Evolutionary conservation across 169 alveolate species (phyloP).

Genomic region (Babesia bovis): DNA sequence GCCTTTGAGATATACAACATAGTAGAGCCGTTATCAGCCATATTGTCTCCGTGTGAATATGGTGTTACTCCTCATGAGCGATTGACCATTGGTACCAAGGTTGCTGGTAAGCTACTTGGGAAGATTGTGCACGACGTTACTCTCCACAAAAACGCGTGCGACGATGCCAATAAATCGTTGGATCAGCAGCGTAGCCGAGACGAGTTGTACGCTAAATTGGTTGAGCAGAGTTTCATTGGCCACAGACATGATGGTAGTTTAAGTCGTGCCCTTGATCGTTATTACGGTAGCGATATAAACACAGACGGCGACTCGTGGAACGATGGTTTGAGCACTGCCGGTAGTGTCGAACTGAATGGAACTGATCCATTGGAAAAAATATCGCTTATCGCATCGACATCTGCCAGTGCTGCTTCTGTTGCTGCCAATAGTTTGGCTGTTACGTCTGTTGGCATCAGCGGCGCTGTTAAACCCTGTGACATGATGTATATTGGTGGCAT

Average conservation of each 20-base stretch:
- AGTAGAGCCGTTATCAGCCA: conserved; percentile 71
- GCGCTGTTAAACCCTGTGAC: background rate
- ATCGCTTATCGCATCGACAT: conserved; percentile 44
- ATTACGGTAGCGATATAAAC: background rate
- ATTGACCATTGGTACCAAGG: conserved; percentile 76
- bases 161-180: background rate
- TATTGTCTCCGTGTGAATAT: conserved; percentile 79
- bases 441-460: background rate
- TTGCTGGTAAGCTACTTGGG: conserved; percentile 76
- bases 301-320: background rate
- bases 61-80: conserved; percentile 80
- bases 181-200: conserved; percentile 54
- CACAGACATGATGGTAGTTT: background rate
- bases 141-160: conserved; percentile 31
- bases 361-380: conserved; percentile 21
- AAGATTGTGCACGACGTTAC: conserved; percentile 82
- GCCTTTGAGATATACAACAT: conserved; percentile 73
- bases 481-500: conserved; percentile 59
- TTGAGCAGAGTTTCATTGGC: conserved; percentile 11
- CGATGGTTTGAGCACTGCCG: background rate
- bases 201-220: conserved; percentile 39
- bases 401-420: conserved; percentile 67
- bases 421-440: conserved; percentile 62
- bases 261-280: background rate
- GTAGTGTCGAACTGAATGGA: background rate